These are phyloP conservation scores for Diaporthe humulicola DNA, from an alignment of 2,329 filamentous ascomycete genomes.

Conservation along the genomic window DNA sequence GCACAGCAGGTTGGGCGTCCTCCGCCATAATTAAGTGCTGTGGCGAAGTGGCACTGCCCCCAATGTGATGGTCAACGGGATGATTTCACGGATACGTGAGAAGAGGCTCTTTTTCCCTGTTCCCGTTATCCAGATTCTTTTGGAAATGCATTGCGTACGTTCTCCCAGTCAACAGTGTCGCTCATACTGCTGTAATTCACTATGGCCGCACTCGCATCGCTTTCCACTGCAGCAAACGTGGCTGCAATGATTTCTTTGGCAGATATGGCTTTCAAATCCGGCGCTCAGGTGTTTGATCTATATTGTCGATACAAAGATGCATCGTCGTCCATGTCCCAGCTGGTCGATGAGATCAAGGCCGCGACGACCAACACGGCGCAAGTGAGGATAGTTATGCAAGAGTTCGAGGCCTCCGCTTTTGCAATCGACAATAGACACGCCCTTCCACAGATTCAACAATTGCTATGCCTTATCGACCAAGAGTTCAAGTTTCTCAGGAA, in stretches of 20 bases:
- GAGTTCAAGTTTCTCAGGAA: neutral
- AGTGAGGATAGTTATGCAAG: neutral
- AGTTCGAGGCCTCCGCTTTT: neutral
- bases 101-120: neutral
- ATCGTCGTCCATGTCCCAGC: neutral
- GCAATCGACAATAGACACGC: neutral
- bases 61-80: neutral
- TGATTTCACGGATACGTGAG: no score
- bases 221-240: neutral
- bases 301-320: neutral
- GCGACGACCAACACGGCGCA: neutral
- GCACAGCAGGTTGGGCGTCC: neutral
- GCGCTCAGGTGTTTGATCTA: neutral
- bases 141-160: neutral
- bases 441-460: neutral
- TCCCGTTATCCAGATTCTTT: neutral
- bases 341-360: neutral
- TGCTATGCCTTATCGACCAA: neutral
- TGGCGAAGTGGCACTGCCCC: neutral
- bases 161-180: neutral
- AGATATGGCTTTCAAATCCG: neutral
- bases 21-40: neutral
- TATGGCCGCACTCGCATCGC: neutral
- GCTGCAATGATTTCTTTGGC: neutral
- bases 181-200: neutral